phyloP scores from a whole-genome alignment of 768 basidiomycete species.

The Mycena kentingensis region DNA sequence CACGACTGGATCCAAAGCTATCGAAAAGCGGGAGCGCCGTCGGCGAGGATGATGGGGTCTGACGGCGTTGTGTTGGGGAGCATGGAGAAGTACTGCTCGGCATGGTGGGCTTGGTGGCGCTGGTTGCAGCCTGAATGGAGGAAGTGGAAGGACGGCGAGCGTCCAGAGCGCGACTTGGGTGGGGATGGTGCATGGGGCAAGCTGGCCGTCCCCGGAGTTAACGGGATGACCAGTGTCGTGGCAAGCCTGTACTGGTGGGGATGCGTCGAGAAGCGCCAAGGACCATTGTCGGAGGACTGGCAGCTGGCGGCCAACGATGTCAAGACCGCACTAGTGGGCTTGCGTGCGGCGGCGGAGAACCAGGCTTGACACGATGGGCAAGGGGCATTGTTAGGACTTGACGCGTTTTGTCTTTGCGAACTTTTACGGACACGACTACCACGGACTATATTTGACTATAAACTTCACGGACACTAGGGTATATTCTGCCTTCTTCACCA shows the following conservation, averaged over 20 bases:
- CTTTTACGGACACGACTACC: too few species aligned
- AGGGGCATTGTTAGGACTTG: too few species aligned
- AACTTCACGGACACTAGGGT: too few species aligned
- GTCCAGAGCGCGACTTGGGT: not conserved
- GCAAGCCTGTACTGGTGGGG: not conserved
- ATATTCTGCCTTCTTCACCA: too few species aligned
- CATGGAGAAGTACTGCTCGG: not conserved
- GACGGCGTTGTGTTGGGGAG: not conserved
- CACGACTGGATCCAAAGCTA: not conserved
- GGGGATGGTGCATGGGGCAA: not conserved
- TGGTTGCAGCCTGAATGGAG: not conserved
- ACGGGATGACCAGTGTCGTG: not conserved
- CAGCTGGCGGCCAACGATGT: not conserved
- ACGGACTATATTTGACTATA: too few species aligned
- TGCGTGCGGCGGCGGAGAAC: not conserved
- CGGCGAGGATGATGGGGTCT: too few species aligned
- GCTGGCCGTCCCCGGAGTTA: not conserved
- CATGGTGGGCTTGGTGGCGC: not conserved
- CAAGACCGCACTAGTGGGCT: not conserved
- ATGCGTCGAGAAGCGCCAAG: not conserved
- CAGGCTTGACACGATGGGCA: too few species aligned
- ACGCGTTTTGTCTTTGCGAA: too few species aligned
- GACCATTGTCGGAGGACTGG: not conserved
- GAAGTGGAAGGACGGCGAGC: not conserved
- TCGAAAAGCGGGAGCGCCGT: not conserved